phyloP scores from a whole-genome alignment of 202 grass and related monocot genomes.

The Schoenoplectus triqueter region DNA sequence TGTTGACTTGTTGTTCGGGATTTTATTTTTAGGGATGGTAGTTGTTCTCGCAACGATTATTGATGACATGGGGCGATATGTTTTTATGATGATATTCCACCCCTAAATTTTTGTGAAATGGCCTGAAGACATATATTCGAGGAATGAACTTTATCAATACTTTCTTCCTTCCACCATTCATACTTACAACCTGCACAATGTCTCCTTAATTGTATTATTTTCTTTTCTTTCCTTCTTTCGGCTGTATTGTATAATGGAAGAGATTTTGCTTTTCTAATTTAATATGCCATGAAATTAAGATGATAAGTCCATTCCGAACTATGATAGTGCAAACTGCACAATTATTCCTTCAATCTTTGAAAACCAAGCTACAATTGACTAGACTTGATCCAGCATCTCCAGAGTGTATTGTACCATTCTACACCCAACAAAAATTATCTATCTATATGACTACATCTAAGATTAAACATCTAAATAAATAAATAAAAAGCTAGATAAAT shows the following conservation, averaged over 20 bases:
- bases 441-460: constrained; percentile 25
- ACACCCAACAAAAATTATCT: constrained; percentile 3
- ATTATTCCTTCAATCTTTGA: background rate
- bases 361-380: constrained; percentile 7
- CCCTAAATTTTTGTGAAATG: constrained; percentile 73
- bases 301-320: no score
- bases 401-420: background rate
- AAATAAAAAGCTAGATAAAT: constrained; percentile 17
- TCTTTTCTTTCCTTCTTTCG: background rate
- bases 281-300: background rate
- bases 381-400: background rate
- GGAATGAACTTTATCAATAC: constrained; percentile 86
- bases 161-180: constrained; percentile 65
- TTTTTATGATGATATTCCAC: background rate
- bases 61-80: constrained; percentile 48
- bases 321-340: background rate
- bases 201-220: no score
- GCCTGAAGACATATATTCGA: constrained; percentile 76
- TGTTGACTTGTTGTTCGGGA: constrained; percentile 62
- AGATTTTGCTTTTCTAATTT: background rate
- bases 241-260: no score
- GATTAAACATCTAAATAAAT: constrained; percentile 6
- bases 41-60: constrained; percentile 85
- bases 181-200: constrained; percentile 52
- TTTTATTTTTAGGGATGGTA: constrained; percentile 83